Conservation (phyloP, 2,329 filamentous ascomycete genomes). For the Colletotrichum sp. region DNA sequence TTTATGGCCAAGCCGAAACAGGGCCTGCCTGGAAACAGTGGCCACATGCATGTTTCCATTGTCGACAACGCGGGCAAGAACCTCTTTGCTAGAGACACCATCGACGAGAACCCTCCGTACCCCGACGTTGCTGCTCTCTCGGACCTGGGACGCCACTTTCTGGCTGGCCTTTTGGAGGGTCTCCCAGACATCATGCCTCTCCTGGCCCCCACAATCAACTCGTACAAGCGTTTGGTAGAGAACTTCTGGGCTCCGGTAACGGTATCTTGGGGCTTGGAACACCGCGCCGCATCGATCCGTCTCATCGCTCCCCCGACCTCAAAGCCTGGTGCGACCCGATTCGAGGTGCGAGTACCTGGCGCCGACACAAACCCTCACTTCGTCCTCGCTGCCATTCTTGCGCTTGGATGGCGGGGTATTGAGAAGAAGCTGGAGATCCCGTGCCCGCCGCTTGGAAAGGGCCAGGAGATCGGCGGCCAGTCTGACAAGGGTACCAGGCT, state of each 20-base stretch:
- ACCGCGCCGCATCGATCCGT: conserved; percentile 89
- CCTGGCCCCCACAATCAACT: conserved; percentile 93
- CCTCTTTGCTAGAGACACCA: conserved; percentile 71
- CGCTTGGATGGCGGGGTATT: conserved; percentile 87
- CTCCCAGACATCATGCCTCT: conserved; percentile 96
- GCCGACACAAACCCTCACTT: conserved; percentile 91
- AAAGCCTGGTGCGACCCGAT: conserved; percentile 84
- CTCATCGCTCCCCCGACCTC: conserved; percentile 88
- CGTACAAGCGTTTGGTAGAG: conserved; percentile 96
- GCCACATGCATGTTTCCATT: conserved; percentile 93
- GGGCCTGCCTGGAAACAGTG: conserved; percentile 91
- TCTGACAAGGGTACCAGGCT: conserved; percentile 77
- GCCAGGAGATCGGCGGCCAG: conserved; percentile 77
- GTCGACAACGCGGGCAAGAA: conserved; percentile 83
- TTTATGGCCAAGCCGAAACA: conserved; percentile 98
- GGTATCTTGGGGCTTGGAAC: conserved; percentile 95
- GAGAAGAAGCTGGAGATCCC: conserved; percentile 89
- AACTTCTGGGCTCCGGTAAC: conserved; percentile 99
- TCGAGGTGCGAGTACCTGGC: conserved; percentile 93
- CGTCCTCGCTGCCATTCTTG: conserved; percentile 85
- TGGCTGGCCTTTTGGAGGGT: conserved; percentile 87
- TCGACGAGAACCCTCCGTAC: conserved; percentile 75
- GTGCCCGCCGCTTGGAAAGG: conserved; percentile 82
- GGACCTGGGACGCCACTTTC: conserved; percentile 88
- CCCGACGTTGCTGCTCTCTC: conserved; percentile 81